Evolutionary conservation across 169 alveolate species (phyloP), one percentile per base, ranked within the genome.

Genomic region (Plasmodium cynomolgi): DNA sequence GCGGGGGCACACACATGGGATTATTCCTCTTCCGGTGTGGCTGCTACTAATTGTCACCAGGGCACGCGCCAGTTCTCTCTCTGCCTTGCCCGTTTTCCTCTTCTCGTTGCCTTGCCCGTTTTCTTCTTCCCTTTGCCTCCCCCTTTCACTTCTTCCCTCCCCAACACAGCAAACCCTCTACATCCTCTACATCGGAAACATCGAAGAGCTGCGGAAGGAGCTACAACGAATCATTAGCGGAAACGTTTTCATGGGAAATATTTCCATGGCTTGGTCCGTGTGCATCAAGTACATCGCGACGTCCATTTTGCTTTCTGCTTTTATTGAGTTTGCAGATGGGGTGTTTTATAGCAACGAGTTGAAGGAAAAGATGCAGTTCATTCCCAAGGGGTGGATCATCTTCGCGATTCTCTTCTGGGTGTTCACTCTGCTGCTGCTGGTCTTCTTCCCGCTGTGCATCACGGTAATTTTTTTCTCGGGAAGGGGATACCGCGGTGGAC

Each of bases 271-370:
- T 50, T 96, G 97, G 97, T 96, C 97, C 11, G 84, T 96, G 33
- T 93, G 97, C 84, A 96, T 96, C 81, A 96, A 96, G 79, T 96
- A 96, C 96, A 83, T 96, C 6, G 86, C 92, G 26, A 93, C 96
- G 58, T 96, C 97, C 84, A 84, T 95, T 83, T 93, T 96, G 47
- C 92, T 95, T 92, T 93, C 94, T 62, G 92, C 97, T 50, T 84
- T 96, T 13, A 96, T 96, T 20, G 97, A 96, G 85, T 92, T 95
- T 77, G 84, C 92, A 0, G 97, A 96, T 91, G 97, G 96, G 54
- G 71, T 96, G 33, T 62, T 95, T 39, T 93, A 96, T 58, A 82
- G 96, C 23, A 58, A 83, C 11, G 84, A 94, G 62, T 56, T 95
- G 29, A 84, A 41, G 41, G 84, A 34, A 31, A 82, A 95, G 71